These are phyloP conservation scores for Colletotrichum sp. DNA, from an alignment of 2,329 filamentous ascomycete species.

Conservation along the genomic window DNA sequence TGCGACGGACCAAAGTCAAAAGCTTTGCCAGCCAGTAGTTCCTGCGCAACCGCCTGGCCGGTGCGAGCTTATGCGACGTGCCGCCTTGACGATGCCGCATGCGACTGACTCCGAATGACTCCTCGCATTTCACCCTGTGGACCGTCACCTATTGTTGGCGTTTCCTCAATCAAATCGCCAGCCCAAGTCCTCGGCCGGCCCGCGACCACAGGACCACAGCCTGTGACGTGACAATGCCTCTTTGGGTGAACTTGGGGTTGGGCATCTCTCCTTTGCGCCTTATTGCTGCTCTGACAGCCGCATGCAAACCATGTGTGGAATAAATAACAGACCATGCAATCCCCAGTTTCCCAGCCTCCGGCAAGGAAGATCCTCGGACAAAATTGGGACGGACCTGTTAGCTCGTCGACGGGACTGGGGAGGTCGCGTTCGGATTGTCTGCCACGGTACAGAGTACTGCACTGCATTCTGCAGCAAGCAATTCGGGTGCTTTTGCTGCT, in stretches of 20 bases:
- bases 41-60: background rate
- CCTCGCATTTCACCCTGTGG: background rate
- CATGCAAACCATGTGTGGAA: background rate
- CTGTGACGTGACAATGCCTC: background rate
- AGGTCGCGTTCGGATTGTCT: background rate
- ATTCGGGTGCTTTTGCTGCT: background rate
- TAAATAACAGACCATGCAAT: conserved; percentile 6
- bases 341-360: background rate
- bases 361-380: conserved; percentile 4
- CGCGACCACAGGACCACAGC: background rate
- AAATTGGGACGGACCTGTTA: background rate
- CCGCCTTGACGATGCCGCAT: background rate
- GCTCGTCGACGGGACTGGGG: background rate
- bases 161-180: background rate
- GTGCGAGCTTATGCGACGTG: background rate
- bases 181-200: background rate
- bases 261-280: background rate
- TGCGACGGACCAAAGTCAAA: background rate
- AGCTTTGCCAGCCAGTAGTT: background rate
- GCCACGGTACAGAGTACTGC: background rate
- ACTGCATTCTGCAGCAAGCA: background rate
- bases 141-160: background rate
- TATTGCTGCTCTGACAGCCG: background rate
- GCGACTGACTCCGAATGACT: background rate
- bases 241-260: background rate